These are phyloP conservation scores for Leishmania tropica DNA, from an alignment of 208 protist species.

Conservation along the genomic window DNA sequence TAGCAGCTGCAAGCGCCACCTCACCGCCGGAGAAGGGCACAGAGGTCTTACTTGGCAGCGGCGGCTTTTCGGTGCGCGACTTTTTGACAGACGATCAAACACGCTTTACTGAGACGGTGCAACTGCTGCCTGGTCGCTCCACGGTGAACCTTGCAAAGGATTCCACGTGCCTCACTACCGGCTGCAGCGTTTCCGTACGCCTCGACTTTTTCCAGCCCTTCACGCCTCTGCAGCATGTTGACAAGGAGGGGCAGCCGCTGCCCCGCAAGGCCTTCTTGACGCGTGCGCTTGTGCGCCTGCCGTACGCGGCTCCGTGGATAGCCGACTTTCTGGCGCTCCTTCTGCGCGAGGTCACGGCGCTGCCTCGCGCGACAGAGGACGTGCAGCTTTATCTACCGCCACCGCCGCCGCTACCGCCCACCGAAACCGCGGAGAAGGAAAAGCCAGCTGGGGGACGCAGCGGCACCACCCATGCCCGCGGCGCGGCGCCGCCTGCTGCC, in stretches of 20 bases:
- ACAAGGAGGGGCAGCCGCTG: conserved; percentile 35
- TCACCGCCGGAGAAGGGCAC: conserved; percentile 7
- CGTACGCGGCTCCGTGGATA: conserved; percentile 64
- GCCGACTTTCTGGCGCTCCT: conserved; percentile 44
- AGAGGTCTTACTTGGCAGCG: conserved; percentile 45
- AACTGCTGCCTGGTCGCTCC: conserved; percentile 35
- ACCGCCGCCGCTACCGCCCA: conserved; percentile 25
- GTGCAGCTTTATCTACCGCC: conserved; percentile 37
- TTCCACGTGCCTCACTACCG: conserved; percentile 53
- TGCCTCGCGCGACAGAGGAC: conserved; percentile 27
- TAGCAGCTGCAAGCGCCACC: background rate
- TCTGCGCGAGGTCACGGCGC: conserved; percentile 37
- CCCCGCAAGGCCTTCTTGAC: conserved; percentile 54
- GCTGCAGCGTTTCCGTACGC: conserved; percentile 44
- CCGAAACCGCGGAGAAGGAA: conserved; percentile 14
- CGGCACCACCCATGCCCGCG: background rate
- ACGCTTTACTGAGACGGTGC: conserved; percentile 42
- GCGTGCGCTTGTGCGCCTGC: conserved; percentile 66
- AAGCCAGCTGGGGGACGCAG: conserved; percentile 9
- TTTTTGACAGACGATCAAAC: conserved; percentile 51
- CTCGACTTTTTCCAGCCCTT: conserved; percentile 76
- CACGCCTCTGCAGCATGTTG: conserved; percentile 58
- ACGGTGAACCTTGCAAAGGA: conserved; percentile 22
- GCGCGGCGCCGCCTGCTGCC: background rate
- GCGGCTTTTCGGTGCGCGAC: conserved; percentile 53